Evolutionary conservation across 179 eudicot genomes (phyloP).

Genomic region (Nepenthes alata): DNA sequence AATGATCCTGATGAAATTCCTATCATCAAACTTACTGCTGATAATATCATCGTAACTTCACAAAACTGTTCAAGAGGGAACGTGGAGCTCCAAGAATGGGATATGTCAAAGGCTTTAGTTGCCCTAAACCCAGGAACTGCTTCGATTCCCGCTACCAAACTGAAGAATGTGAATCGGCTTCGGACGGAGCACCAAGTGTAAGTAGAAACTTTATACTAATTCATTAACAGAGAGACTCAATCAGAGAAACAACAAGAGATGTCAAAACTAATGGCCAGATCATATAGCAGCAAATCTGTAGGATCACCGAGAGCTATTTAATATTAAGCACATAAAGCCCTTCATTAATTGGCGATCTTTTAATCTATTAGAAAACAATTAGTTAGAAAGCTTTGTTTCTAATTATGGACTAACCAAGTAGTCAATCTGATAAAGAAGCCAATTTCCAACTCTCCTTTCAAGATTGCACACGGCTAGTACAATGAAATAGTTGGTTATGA

Average conservation of each 20-base stretch:
- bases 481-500: no score
- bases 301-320: no score
- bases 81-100: constrained; percentile 31
- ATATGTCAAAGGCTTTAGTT: constrained; percentile 51
- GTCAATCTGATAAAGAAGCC: no score
- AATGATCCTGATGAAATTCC: constrained; percentile 62
- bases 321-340: neutral
- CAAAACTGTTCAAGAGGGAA: constrained; percentile 30
- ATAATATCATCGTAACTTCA: constrained; percentile 31
- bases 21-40: constrained; percentile 35
- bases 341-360: neutral
- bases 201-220: constrained; percentile 11
- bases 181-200: constrained; percentile 73
- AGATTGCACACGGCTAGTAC: no score
- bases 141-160: constrained; percentile 45
- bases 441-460: no score
- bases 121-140: constrained; percentile 35
- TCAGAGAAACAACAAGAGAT: no score
- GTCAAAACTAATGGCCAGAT: no score
- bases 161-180: constrained; percentile 43
- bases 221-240: neutral
- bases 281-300: no score
- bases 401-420: no score
- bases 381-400: no score
- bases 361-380: neutral